phyloP scores from a whole-genome alignment of 306 rosid species.

The Aeschynomene evenia region DNA sequence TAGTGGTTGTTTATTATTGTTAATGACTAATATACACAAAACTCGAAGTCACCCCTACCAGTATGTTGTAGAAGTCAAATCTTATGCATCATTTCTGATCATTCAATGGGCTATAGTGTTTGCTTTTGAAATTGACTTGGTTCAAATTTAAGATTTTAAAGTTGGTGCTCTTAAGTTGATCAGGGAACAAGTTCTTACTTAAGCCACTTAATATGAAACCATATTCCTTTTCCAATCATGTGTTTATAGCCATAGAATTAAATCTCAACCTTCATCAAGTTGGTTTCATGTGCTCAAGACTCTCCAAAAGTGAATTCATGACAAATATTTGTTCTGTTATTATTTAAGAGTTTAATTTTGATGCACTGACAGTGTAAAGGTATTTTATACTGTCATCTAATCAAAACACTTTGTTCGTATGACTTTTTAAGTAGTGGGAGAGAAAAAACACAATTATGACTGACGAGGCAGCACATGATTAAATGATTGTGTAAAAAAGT shows the following conservation, averaged over 20 bases:
- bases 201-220: background rate
- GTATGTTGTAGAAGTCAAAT: no score
- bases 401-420: no score
- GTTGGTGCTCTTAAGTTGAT: background rate
- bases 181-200: no score
- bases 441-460: no score
- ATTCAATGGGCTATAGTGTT: background rate
- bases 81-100: background rate
- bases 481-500: no score
- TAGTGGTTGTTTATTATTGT: background rate
- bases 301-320: background rate
- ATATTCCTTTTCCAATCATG: background rate
- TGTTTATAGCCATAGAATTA: conserved; percentile 9
- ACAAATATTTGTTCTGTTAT: background rate
- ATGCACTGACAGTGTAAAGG: no score
- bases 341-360: no score
- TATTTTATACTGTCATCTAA: no score
- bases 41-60: no score
- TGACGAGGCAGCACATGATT: no score
- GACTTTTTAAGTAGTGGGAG: no score
- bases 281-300: conserved; percentile 11
- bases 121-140: background rate
- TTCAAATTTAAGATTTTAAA: background rate
- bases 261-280: conserved; percentile 4
- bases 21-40: background rate